These are phyloP conservation scores for Termitomyces sp. DNA, from an alignment of 768 basidiomycete genomes.

Conservation along the genomic window DNA sequence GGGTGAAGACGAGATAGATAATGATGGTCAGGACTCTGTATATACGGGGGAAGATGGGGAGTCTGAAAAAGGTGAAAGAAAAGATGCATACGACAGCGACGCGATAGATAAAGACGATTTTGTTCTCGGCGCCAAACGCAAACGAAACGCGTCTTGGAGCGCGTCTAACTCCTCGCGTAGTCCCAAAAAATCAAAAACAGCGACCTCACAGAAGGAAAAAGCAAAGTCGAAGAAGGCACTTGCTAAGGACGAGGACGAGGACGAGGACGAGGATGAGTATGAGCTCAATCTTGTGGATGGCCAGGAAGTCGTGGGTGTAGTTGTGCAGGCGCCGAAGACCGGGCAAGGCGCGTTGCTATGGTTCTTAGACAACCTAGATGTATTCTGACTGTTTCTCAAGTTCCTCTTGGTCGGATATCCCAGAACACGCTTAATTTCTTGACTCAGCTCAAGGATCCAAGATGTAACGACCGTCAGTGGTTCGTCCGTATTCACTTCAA, in stretches of 20 bases:
- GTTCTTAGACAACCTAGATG: not conserved
- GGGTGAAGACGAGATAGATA: not conserved
- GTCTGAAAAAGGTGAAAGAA: slow-evolving; percentile 10
- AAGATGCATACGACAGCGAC: slow-evolving; percentile 19
- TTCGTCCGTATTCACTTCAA: slow-evolving; percentile 19
- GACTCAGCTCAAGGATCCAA: slow-evolving; percentile 58
- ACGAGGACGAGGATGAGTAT: slow-evolving; percentile 29
- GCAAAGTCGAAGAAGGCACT: slow-evolving; percentile 19
- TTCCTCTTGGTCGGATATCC: slow-evolving; percentile 82
- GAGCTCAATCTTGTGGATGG: slow-evolving; percentile 52
- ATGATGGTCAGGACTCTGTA: not conserved
- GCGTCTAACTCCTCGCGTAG: slow-evolving; percentile 17
- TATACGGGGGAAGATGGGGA: slow-evolving; percentile 10
- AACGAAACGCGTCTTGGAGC: slow-evolving; percentile 8
- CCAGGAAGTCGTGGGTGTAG: slow-evolving; percentile 64
- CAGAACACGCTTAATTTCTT: slow-evolving; percentile 82
- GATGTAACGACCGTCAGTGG: slow-evolving; percentile 84
- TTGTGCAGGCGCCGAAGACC: slow-evolving; percentile 76
- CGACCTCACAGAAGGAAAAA: slow-evolving; percentile 20
- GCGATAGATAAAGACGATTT: slow-evolving; percentile 27
- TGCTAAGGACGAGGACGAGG: slow-evolving; percentile 28
- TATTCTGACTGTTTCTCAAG: slow-evolving; percentile 25
- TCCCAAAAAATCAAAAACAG: slow-evolving; percentile 18
- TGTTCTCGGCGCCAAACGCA: slow-evolving; percentile 17
- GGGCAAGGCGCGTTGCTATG: slow-evolving; percentile 56